Evolutionary conservation across 2,329 filamentous ascomycete genomes (phyloP), one percentile per base, ranked within the genome.

Genomic region (Epichloe amarillans): DNA sequence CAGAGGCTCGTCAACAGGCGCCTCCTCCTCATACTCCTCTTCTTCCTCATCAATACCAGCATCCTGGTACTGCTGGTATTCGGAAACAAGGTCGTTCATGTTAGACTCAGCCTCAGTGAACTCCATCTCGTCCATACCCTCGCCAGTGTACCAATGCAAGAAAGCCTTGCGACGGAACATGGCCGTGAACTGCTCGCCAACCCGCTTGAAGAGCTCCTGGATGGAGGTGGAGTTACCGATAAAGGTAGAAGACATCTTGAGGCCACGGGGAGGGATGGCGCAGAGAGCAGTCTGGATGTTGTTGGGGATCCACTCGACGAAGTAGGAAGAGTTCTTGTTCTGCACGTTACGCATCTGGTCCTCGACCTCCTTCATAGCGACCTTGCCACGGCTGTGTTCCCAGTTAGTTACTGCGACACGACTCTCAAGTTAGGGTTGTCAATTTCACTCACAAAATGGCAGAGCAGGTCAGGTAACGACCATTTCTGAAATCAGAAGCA

Each of bases 81-180:
- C 93, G 56, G 89, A 95, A 65, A 98, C 91, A 69, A 98, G 79
- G 73, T 98, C 93, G 80, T 98, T 97, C 91, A 98, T 97, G 81
- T 98, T 98, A 75, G 88, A 95, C 83, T 97, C 93, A 63, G 93
- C 93, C 82, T 97, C 93, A 69, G 93, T 97, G 80, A 98, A 98
- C 79, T 98, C 93, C 93, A 97, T 97, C 85, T 97, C 93, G 76
- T 98, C 93, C 93, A 98, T 97, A 78, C 93, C 93, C 82, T 98
- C 93, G 69, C 90, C 89, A 82, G 93, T 98, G 78, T 97, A 98
- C 93, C 93, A 98, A 81, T 97, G 93, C 82, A 98, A 87, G 88
- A 97, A 98, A 83, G 93, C 93, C 86, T 97, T 98, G 76, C 91
- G 88, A 76, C 91, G 83, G 86, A 97, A 97, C 93, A 98, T 97